Evolutionary conservation across 306 rosid species (phyloP), one percentile per base, ranked within the genome.

Genomic region (Vigna trinervia): DNA sequence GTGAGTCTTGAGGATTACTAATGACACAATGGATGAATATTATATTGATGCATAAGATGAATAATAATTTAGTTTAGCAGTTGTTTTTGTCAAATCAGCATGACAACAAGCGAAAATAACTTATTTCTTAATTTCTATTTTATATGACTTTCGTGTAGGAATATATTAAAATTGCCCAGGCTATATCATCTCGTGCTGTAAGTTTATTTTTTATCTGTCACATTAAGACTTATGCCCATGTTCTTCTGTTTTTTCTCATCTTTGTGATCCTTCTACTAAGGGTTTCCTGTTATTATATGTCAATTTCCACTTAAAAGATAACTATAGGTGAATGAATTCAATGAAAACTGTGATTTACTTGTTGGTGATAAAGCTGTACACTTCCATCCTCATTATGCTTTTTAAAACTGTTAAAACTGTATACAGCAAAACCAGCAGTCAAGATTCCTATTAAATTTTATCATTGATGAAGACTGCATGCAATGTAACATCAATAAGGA

Each of bases 161-260:
- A 50, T 94, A 94, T 83, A 11, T 94, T 86, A 94, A 94, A 90
- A 87, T 94, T 83, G 97, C 98, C 58, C 98, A 92, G 86, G 98
- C 98, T 45, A 47, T 94, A 81, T 94, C 97, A 32, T 90, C 98
- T 78, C 91, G 98, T 82, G 84, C 97, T 10, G 98, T 94, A 87
- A 89, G 97, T 86, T 85, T 68, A 23, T 82, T 32, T 34, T 17
- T 68, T 53, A 5, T 66, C 69, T 65, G 17, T 74, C 20, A 48
- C 70, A 36, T 45, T 59, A 38, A 77, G 58, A 32, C 58, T 64
- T 68, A 30, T 46, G 28, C 41, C 43, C 26, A 38, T 52, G 36
- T 53, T 77, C 52, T 56, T 74, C 59, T 78, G 11, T 68, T 46
- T 81, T 51, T 77, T 66, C 78, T 81, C 63, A 47, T 78, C 67